A percentile compares a stretch with the other conserved stretches of the same genome.
Evolutionary conservation across 108 stramenopile species (phyloP).

Genomic region (Cyclotella baltica): DNA sequence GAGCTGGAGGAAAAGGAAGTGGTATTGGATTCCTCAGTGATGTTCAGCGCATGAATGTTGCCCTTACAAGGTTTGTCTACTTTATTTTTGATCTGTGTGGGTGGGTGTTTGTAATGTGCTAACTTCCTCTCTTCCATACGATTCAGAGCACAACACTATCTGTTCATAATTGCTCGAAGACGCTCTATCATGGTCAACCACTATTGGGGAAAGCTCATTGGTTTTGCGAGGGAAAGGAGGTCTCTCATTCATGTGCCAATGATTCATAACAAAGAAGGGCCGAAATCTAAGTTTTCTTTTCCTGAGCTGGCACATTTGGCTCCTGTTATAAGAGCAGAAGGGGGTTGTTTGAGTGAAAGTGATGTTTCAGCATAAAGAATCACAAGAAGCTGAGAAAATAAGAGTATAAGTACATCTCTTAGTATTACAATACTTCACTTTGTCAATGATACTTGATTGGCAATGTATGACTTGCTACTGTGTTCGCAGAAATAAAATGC

Average conservation of each 20-base stretch:
- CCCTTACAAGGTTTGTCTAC: slow-evolving; percentile 59
- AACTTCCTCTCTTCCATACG: not conserved
- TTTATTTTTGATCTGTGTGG: not conserved
- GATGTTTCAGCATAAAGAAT: slow-evolving; percentile 37
- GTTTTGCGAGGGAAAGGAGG: slow-evolving; percentile 33
- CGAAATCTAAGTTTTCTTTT: slow-evolving; percentile 21
- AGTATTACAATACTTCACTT: too few relatives aligned
- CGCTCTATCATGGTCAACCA: slow-evolving; percentile 53
- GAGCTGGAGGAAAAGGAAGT: slow-evolving; percentile 55
- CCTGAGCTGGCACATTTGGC: slow-evolving; percentile 40
- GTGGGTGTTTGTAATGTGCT: not conserved
- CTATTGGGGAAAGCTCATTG: slow-evolving; percentile 54
- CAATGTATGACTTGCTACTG: too few relatives aligned
- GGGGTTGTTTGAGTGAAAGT: slow-evolving; percentile 17
- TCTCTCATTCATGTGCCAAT: slow-evolving; percentile 50
- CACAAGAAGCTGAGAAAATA: not conserved
- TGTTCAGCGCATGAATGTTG: slow-evolving; percentile 91
- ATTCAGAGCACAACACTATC: slow-evolving; percentile 49
- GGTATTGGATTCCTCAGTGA: slow-evolving; percentile 87
- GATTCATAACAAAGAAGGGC: not conserved
- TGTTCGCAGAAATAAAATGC: too few relatives aligned
- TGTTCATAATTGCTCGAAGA: slow-evolving; percentile 54
- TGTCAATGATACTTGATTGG: too few relatives aligned
- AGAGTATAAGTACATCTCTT: not conserved
- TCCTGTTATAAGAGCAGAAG: slow-evolving; percentile 18